These are phyloP conservation scores for Yarrowia sp. DNA, from an alignment of 805 yeast species.

Conservation along the genomic window DNA sequence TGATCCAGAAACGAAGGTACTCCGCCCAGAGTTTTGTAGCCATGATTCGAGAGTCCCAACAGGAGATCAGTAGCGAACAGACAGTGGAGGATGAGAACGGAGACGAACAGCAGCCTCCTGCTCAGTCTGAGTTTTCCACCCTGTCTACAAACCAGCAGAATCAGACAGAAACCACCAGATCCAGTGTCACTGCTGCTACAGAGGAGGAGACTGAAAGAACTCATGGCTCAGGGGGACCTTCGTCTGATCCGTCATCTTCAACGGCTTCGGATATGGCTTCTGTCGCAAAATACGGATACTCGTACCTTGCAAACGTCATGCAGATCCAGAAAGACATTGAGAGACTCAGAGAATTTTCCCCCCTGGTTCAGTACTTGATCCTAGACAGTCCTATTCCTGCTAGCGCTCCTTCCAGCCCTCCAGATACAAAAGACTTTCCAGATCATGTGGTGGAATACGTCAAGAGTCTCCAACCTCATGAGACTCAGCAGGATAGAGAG, in stretches of 20 bases:
- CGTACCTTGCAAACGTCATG: neutral
- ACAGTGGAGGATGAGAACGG: neutral
- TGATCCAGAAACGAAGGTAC: constrained; percentile 16
- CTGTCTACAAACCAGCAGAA: neutral
- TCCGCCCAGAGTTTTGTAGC: constrained; percentile 33
- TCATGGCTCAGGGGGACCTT: neutral
- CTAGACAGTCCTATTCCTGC: constrained; percentile 13
- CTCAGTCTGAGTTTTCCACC: neutral
- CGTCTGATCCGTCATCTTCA: neutral
- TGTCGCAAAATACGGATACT: neutral
- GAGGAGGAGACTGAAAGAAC: neutral
- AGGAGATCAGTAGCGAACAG: neutral
- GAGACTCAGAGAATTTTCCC: constrained; percentile 11
- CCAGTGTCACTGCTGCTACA: neutral
- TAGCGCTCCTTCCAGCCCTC: neutral
- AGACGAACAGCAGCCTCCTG: constrained; percentile 2
- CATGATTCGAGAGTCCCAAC: constrained; percentile 19
- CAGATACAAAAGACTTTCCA: neutral
- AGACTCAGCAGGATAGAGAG: neutral
- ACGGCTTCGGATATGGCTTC: neutral
- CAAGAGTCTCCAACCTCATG: neutral
- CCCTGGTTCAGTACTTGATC: constrained; percentile 13
- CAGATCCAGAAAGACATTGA: constrained; percentile 10
- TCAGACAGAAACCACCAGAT: neutral
- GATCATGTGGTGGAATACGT: constrained; percentile 14